These are phyloP conservation scores for Kalanchoe fedtschenkoi DNA, from an alignment of 164 flowering plant species.

Conservation along the genomic window DNA sequence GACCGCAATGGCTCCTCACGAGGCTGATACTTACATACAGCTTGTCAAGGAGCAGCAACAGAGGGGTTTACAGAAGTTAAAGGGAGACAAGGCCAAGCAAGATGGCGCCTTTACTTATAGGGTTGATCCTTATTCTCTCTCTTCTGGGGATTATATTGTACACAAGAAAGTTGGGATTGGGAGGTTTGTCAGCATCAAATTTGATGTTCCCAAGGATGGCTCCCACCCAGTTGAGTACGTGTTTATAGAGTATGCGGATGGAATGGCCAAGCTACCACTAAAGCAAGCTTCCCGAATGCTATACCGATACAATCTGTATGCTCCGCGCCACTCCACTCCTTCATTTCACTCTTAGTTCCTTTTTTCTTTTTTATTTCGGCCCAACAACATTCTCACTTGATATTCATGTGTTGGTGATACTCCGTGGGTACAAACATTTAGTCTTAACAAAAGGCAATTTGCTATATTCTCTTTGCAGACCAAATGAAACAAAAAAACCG, in stretches of 20 bases:
- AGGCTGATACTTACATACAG: conserved; percentile 74
- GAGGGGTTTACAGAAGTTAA: conserved; percentile 75
- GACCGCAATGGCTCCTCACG: conserved; percentile 42
- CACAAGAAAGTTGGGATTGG: conserved; percentile 95
- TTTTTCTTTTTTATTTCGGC: background rate
- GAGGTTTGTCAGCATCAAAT: conserved; percentile 64
- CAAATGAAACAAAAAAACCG: conserved; percentile 75
- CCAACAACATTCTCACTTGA: background rate
- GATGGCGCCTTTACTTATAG: conserved; percentile 43
- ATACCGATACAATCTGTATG: conserved; percentile 84
- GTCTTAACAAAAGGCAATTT: background rate
- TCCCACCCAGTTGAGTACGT: conserved; percentile 57
- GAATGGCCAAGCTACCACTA: conserved; percentile 91
- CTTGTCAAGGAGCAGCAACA: conserved; percentile 88
- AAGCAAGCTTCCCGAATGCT: conserved; percentile 82
- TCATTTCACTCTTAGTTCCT: background rate
- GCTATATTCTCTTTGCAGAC: conserved; percentile 34
- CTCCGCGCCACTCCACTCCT: background rate
- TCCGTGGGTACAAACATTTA: background rate
- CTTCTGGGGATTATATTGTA: conserved; percentile 82
- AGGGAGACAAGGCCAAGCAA: conserved; percentile 29
- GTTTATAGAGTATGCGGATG: conserved; percentile 87
- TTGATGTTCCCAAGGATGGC: conserved; percentile 43
- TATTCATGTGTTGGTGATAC: background rate
- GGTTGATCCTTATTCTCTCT: conserved; percentile 74